Conservation (phyloP, 495 filamentous ascomycete species). For the Neurospora sp. region DNA sequence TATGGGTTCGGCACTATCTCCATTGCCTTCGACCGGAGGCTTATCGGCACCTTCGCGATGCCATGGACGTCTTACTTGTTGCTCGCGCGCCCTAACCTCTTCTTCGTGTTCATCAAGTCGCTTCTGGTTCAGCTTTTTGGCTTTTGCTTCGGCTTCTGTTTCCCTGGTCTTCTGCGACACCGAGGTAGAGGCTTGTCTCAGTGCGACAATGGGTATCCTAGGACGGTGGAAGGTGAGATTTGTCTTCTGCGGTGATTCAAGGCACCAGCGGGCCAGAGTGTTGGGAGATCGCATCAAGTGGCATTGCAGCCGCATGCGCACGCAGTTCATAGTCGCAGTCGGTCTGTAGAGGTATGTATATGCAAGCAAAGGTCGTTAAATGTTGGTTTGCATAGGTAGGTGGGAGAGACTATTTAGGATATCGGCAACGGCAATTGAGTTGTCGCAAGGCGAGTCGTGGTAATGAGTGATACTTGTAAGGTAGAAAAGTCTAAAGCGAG, state of each 20-base stretch:
- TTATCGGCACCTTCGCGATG: constrained; percentile 55
- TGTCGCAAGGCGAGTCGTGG: background rate
- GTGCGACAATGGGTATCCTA: background rate
- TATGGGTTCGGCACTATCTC: constrained; percentile 41
- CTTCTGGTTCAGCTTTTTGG: constrained; percentile 27
- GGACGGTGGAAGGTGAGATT: background rate
- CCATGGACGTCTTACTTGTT: constrained; percentile 49
- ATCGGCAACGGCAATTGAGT: background rate
- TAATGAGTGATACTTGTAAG: background rate
- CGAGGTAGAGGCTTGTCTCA: constrained; percentile 1
- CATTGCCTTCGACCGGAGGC: constrained; percentile 38
- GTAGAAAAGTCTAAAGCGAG: background rate
- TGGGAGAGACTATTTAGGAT: background rate
- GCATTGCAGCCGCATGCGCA: constrained; percentile 9
- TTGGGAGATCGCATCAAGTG: constrained; percentile 2
- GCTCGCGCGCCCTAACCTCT: constrained; percentile 21
- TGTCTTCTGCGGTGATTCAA: background rate
- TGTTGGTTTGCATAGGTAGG: background rate
- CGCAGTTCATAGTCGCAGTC: constrained; percentile 12
- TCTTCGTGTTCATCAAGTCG: constrained; percentile 28
- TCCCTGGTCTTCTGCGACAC: background rate
- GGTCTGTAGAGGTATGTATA: background rate
- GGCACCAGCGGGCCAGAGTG: background rate
- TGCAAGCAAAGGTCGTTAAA: background rate
- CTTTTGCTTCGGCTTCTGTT: constrained; percentile 20